Percentiles rank a stretch among this genome's conserved stretches.
These are phyloP conservation scores for Mycosarcoma maydis DNA, from an alignment of 1,284 basidiomycete genomes.

Conservation along the genomic window DNA sequence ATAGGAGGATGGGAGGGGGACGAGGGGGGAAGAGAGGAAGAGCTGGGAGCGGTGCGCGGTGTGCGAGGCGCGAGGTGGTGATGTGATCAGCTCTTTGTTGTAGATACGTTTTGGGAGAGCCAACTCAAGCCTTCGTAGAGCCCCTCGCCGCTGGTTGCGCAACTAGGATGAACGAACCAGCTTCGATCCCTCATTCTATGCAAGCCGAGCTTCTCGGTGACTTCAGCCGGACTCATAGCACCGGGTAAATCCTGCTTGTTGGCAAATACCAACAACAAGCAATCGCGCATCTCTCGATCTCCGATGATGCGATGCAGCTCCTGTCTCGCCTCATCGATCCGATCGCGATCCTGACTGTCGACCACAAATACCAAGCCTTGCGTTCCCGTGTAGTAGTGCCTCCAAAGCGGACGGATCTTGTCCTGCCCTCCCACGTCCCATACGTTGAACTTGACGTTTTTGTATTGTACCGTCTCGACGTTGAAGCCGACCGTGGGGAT, in stretches of 20 bases:
- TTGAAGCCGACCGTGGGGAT: slow-evolving; percentile 88
- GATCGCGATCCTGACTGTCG: slow-evolving; percentile 84
- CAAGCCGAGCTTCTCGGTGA: slow-evolving; percentile 95
- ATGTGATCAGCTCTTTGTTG: slow-evolving; percentile 20
- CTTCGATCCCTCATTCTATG: slow-evolving; percentile 95
- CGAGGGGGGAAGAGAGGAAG: background rate
- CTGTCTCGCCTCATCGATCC: slow-evolving; percentile 94
- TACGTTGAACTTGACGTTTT: slow-evolving; percentile 68
- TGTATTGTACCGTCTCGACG: slow-evolving; percentile 69
- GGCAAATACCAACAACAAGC: slow-evolving; percentile 93
- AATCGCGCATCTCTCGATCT: slow-evolving; percentile 98
- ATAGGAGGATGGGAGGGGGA: background rate
- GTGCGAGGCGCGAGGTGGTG: too few species aligned
- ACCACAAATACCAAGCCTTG: slow-evolving; percentile 76
- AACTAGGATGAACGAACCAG: slow-evolving; percentile 93
- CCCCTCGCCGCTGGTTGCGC: slow-evolving; percentile 63
- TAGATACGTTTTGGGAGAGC: slow-evolving; percentile 57
- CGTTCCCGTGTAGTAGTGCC: slow-evolving; percentile 85
- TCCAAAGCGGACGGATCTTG: slow-evolving; percentile 75
- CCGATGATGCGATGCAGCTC: slow-evolving; percentile 96
- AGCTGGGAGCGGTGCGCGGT: too few species aligned
- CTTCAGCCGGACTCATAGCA: slow-evolving; percentile 98
- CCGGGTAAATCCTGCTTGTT: slow-evolving; percentile 99
- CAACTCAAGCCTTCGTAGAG: slow-evolving; percentile 64
- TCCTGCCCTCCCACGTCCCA: slow-evolving; percentile 69